Evolutionary conservation across 257 asterid species (phyloP), one percentile per base, ranked within the genome.

Genomic region (Salvia rosmarinus): DNA sequence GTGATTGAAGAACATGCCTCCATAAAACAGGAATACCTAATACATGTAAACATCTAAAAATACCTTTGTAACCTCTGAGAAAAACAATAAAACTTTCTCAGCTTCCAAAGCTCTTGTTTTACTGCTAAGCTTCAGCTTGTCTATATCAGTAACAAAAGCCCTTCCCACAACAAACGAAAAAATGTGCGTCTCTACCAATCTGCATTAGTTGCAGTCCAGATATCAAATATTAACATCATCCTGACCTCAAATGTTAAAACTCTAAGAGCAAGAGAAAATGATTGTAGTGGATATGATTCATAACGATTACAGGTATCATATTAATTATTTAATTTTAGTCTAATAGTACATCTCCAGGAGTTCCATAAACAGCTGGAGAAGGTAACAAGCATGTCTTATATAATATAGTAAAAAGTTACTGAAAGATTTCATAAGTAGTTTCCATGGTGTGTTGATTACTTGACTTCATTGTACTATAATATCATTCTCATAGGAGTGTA

Each of bases 111-210:
- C 79, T 84, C 98, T 89, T 77, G 85, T 83, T 85, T 88, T 90
- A 84, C 98, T 89, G 88, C 96, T 85, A 55, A 89, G 84, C 91
- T 91, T 95, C 92, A 95, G 80, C 85, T 91, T 95, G 75, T 95
- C 99, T 74, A 95, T 83, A 85, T 95, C 99, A n/a, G 94, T 83
- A 71, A 95, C 99, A 80, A 95, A 87, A 71, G 98, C 98, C 88
- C 99, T 89, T 69, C 98, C 99, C 79, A 91, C 92, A 78, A 91
- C 98, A 83, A 95, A 95, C 67, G 95, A 92, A 84, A 91, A 95
- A 81, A 89, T 88, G 84, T 95, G 99, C 10, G 95, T 91, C 89
- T 95, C 99, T 50, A 95, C 96, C 83, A 95, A 91, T 90, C 99
- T 95, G 96, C 82, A 77, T 84, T 56, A 68, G 55, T 73, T 67